Base-by-base conservation (phyloP, 179 eudicot species). In the Beta corolliflora region DNA sequence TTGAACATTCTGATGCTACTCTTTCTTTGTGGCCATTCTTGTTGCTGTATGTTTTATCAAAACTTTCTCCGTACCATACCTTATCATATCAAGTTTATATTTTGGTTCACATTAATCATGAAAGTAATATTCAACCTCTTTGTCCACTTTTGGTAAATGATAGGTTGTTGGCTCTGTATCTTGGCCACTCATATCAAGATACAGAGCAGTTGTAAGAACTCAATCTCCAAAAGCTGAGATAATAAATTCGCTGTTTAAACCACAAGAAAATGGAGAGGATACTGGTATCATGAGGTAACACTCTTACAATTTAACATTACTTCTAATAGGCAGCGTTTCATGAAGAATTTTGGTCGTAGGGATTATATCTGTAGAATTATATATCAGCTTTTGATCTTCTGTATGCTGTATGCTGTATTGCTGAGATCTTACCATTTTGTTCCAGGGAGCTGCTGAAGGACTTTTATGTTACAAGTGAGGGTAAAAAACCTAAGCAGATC, bases 151-250 rank as follows among this genome's bases (percentile, higher is more conserved):
- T 64, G 54, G 46, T 61, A 45, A 75, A 69, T 81, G 21, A 69
- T 46, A 96, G 99, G 97, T 97, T 85, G 98, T 94, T 82, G 99
- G 98, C 48, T 94, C 99, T 81, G 83, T 89, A 75, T 87, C 88
- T 80, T 97, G 97, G 97, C 99, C 99, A 16, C 71, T 88, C 44
- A 92, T 97, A 87, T 97, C 98, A 82, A 91, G 93, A 81, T 94
- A 97, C 70, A 91, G 94, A 86, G 99, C 98, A 81, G 91, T 91
- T 82, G 91, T 92, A 52, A 86, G 97, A 71, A 84, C 90, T 53
- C 99, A 97, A 83, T 82, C 97, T 81, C 88, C 99, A 12, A 97
- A 90, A 86, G 86, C 91, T 81, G 99, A 97, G 85, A 93, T 94
- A 86, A 91, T 97, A 79, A 92, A 94, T 78, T 88, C 92, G 55